phyloP scores from a whole-genome alignment of 805 yeast genomes.

The Schwanniomyces vanrijiae region DNA sequence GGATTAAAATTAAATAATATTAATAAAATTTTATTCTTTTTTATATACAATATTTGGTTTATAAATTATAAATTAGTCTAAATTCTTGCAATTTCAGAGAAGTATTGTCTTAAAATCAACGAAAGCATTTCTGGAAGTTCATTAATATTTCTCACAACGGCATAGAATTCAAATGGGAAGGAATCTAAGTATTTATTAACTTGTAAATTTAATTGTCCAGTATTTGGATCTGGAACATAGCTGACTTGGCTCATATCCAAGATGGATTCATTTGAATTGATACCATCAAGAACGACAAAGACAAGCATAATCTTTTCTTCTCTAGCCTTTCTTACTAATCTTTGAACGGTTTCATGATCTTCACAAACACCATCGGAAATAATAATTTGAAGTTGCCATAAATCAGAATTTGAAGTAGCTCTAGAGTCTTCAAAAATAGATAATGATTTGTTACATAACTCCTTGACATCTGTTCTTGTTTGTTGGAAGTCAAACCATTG shows the following conservation, averaged over 20 bases:
- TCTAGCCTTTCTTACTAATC: slow-evolving; percentile 86
- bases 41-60: slow-evolving; percentile 1
- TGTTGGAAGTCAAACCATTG: slow-evolving; percentile 91
- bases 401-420: slow-evolving; percentile 49
- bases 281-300: slow-evolving; percentile 90
- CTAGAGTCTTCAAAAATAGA: slow-evolving; percentile 66
- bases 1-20: neutral
- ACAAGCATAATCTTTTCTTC: slow-evolving; percentile 93
- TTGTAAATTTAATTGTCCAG: slow-evolving; percentile 70
- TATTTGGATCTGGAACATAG: slow-evolving; percentile 61
- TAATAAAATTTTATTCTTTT: neutral
- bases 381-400: slow-evolving; percentile 93
- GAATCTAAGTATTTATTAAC: slow-evolving; percentile 85
- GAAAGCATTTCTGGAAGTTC: slow-evolving; percentile 93
- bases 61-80: neutral
- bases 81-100: slow-evolving; percentile 54
- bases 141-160: slow-evolving; percentile 82
- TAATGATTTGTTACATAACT: slow-evolving; percentile 70
- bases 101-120: slow-evolving; percentile 86
- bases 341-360: slow-evolving; percentile 79
- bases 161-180: slow-evolving; percentile 97
- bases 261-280: slow-evolving; percentile 79
- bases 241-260: slow-evolving; percentile 93
- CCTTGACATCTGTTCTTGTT: slow-evolving; percentile 78
- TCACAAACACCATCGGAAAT: slow-evolving; percentile 97